Evolutionary conservation across 768 basidiomycete species (phyloP).

Genomic region (Chalciporus pseudorubinellus): DNA sequence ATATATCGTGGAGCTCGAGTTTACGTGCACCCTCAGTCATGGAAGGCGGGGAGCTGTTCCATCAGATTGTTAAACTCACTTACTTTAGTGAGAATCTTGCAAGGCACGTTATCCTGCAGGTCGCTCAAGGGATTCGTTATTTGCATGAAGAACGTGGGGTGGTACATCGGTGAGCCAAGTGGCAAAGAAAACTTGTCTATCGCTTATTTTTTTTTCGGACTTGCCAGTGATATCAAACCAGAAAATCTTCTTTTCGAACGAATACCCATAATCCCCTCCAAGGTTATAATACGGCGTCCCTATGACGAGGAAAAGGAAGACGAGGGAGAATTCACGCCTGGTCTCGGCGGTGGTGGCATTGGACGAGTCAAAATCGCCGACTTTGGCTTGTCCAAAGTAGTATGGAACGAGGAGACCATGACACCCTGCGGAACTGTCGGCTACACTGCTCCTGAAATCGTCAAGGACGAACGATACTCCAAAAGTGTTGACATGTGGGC

Average conservation of each 20-base stretch:
- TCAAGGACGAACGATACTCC: conserved; percentile 96
- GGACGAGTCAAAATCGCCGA: conserved; percentile 98
- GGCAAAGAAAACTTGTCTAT: neutral
- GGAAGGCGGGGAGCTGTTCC: conserved; percentile 98
- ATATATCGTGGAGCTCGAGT: neutral
- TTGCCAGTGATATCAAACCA: conserved; percentile 85
- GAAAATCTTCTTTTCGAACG: conserved; percentile 94
- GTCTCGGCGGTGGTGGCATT: conserved; percentile 94
- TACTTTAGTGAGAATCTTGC: conserved; percentile 98
- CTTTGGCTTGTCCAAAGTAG: conserved; percentile 95
- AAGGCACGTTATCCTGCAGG: conserved; percentile 95
- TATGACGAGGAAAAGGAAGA: conserved; percentile 99
- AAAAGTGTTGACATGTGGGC: conserved; percentile 99
- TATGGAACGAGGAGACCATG: conserved; percentile 99
- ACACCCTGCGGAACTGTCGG: conserved; percentile 99
- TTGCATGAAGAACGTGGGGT: conserved; percentile 97
- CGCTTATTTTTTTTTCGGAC: neutral
- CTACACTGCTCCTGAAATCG: conserved; percentile 98
- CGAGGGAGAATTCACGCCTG: conserved; percentile 92
- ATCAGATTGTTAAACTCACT: conserved; percentile 98
- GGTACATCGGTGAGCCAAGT: conserved; percentile 69
- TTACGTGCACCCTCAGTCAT: conserved; percentile 56
- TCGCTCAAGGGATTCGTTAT: conserved; percentile 90
- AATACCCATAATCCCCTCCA: conserved; percentile 89
- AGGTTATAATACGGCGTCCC: conserved; percentile 67